Conservation (phyloP, 306 rosid genomes). For the Acacia confusa region DNA sequence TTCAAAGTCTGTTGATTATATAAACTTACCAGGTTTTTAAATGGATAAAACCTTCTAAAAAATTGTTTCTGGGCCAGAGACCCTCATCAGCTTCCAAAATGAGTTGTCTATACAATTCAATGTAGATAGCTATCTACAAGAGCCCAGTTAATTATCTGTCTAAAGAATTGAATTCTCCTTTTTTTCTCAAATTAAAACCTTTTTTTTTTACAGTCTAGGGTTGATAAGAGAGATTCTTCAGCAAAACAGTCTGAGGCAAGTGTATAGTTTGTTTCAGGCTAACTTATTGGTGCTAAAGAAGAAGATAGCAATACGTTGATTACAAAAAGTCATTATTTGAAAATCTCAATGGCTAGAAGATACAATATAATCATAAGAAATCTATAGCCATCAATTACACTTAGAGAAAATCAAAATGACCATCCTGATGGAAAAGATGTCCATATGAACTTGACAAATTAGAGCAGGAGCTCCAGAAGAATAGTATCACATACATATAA, state of each 20-base stretch:
- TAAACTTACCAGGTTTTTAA: not conserved
- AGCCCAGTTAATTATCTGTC: not conserved
- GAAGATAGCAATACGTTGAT: not conserved
- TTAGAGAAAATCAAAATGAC: not conserved
- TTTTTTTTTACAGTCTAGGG: not conserved
- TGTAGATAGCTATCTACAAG: not conserved
- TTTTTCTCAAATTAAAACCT: not conserved
- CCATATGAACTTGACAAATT: constrained; percentile 3
- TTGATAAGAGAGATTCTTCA: not conserved
- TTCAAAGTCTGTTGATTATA: not conserved
- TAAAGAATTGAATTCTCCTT: not conserved
- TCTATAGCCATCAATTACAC: too few species aligned
- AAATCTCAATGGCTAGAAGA: too few species aligned
- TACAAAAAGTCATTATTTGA: not conserved
- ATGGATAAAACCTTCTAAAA: not conserved
- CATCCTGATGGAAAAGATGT: not conserved
- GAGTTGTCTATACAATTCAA: not conserved
- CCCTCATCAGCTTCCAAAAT: not conserved
- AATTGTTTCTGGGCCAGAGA: not conserved
- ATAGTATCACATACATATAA: constrained; percentile 10
- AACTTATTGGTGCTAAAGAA: not conserved
- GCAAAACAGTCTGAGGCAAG: not conserved
- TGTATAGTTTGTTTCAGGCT: not conserved
- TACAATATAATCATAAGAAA: too few species aligned
- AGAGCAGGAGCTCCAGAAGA: constrained; percentile 12